Evolutionary conservation across 2,329 filamentous ascomycete species (phyloP), one percentile per base, ranked within the genome.

Genomic region (Fusarium marasasianum): DNA sequence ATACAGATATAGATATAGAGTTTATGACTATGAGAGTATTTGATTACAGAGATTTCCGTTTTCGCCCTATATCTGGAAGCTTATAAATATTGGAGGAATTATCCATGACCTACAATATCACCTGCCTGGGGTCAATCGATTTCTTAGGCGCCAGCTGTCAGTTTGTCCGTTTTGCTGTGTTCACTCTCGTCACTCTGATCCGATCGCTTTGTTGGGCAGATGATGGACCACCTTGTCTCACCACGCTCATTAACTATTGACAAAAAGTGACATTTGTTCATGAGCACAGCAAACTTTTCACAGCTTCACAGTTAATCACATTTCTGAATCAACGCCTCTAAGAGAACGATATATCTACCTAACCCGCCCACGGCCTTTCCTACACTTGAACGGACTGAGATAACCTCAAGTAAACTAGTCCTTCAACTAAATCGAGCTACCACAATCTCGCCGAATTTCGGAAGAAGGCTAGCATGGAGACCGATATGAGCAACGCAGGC

Each of bases 131-230:
- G 6, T 45, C 8, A 26, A 26, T 45, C 11, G 17, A 13, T 20
- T 45, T 20, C 11, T 17, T 1, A 3, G 17, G 0, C 20, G n/a
- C 4, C 1, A 3, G 6, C 1, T 24, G 5, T n/a, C 17, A 4
- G 29, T 8, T 38, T 44, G 17, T 20, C 12, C 6, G 4, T 29
- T 33, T 43, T n/a, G 10, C 26, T 31, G 12, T 22, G 38, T 44
- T 29, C n/a, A 9, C 14, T 40, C 18, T 29, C 22, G 8, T 43
- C 26, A 33, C 15, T 3, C 54, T 44, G 22, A 33, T 20, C 15
- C 8, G 12, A 12, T 33, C 14, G 11, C 54, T 57, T 57, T 47
- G 31, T n/a, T 15, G 10, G 4, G 29, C 1, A 1, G 38, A 26
- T 10, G 31, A 20, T 12, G 22, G 15, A 6, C 8, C 7, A 17